Evolutionary conservation across 306 rosid species (phyloP).

Genomic region (Malus sylvestris): DNA sequence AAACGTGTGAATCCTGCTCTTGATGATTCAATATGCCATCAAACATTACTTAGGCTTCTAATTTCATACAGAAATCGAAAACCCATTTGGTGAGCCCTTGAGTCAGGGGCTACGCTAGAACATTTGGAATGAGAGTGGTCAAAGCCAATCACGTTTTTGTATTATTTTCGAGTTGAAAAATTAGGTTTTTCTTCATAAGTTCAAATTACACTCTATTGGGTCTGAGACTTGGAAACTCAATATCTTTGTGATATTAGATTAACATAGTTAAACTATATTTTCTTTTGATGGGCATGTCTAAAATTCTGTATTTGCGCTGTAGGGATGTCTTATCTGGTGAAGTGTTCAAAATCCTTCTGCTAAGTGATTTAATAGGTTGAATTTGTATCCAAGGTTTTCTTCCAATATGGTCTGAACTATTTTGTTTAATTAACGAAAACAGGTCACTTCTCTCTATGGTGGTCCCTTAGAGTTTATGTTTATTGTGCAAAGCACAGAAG

Average conservation of each 20-base stretch:
- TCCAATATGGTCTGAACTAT: background rate
- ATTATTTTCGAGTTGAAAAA: background rate
- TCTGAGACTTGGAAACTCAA: background rate
- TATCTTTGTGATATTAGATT: background rate
- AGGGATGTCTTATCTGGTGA: constrained; percentile 49
- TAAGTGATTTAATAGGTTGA: background rate
- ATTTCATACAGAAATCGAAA: too few relatives aligned
- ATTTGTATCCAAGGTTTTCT: background rate
- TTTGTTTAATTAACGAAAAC: constrained; percentile 17
- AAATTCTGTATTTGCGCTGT: constrained; percentile 10
- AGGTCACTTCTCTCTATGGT: constrained; percentile 75
- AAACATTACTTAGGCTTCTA: too few relatives aligned
- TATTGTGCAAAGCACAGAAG: too few relatives aligned
- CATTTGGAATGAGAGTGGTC: too few relatives aligned
- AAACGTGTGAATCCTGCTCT: too few relatives aligned
- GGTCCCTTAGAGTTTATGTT: too few relatives aligned
- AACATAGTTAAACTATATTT: background rate
- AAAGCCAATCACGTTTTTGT: background rate
- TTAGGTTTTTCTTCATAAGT: background rate
- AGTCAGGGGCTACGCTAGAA: too few relatives aligned
- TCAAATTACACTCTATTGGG: background rate
- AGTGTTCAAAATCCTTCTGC: constrained; percentile 4
- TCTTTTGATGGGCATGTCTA: background rate
- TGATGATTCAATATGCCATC: too few relatives aligned
- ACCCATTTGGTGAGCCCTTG: too few relatives aligned